Conservation (phyloP, 202 grass and related monocot species). For the Setaria viridis region DNA sequence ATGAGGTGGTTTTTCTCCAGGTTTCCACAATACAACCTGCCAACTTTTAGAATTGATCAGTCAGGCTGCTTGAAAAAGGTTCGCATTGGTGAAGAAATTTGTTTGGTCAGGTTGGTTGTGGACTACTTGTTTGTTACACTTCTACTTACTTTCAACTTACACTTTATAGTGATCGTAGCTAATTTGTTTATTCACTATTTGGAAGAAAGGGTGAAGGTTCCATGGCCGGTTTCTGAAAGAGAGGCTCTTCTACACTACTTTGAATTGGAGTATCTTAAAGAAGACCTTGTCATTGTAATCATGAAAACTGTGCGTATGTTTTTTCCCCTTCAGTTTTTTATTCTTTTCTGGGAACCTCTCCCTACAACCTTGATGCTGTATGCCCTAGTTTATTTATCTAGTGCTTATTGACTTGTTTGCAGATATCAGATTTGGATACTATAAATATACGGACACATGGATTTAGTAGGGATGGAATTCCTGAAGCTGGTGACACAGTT, state of each 20-base stretch:
- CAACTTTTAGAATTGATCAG: slow-evolving; percentile 81
- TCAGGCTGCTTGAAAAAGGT: slow-evolving; percentile 84
- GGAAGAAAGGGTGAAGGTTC: slow-evolving; percentile 99
- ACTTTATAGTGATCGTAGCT: slow-evolving; percentile 35
- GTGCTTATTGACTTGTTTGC: slow-evolving; percentile 40
- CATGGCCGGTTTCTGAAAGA: slow-evolving; percentile 96
- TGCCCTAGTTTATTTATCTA: slow-evolving; percentile 42
- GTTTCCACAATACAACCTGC: slow-evolving; percentile 96
- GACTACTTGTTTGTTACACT: slow-evolving; percentile 26
- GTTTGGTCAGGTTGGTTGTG: slow-evolving; percentile 79
- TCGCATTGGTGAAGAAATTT: slow-evolving; percentile 95
- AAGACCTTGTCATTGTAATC: slow-evolving; percentile 88
- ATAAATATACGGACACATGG: slow-evolving; percentile 73
- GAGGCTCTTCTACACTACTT: slow-evolving; percentile 95
- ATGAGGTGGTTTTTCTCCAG: slow-evolving; percentile 55
- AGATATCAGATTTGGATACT: slow-evolving; percentile 74
- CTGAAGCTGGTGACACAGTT: slow-evolving; percentile 78
- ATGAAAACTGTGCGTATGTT: slow-evolving; percentile 76
- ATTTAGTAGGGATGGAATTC: slow-evolving; percentile 74
- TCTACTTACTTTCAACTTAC: slow-evolving; percentile 17
- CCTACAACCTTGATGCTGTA: background rate
- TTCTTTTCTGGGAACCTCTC: slow-evolving; percentile 37
- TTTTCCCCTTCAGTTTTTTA: background rate
- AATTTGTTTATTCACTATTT: slow-evolving; percentile 64
- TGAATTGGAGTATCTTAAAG: slow-evolving; percentile 86